Conservation (phyloP, 495 filamentous ascomycete species). For the Podospora pseudocomata region DNA sequence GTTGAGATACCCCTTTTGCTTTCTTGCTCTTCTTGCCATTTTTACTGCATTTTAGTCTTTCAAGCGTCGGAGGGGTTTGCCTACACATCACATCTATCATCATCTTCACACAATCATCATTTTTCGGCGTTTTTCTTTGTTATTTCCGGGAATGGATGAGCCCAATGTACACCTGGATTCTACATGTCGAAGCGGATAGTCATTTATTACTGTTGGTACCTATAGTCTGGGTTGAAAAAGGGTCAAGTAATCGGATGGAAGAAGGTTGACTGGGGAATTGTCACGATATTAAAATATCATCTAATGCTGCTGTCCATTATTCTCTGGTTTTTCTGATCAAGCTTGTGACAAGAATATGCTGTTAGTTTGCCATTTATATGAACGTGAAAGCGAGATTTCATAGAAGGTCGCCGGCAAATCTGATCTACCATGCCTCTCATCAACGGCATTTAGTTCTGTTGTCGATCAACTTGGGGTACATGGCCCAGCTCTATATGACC, state of each 20-base stretch:
- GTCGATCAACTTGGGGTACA: not conserved
- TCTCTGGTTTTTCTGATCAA: too few relatives aligned
- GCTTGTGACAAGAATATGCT: too few relatives aligned
- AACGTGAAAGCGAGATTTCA: too few relatives aligned
- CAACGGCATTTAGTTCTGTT: not conserved
- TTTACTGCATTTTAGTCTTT: not conserved
- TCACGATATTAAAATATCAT: not conserved
- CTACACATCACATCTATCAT: not conserved
- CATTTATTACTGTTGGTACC: not conserved
- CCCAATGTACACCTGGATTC: not conserved
- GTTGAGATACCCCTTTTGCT: conserved; percentile 12
- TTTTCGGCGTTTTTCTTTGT: not conserved
- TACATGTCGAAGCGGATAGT: not conserved
- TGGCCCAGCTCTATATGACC: not conserved
- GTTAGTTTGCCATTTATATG: too few relatives aligned
- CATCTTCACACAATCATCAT: not conserved
- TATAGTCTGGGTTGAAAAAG: not conserved
- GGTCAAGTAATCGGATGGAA: not conserved
- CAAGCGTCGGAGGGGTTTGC: not conserved
- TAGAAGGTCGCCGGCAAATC: too few relatives aligned
- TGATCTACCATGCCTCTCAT: not conserved
- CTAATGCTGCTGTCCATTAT: too few relatives aligned
- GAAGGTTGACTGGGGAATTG: not conserved
- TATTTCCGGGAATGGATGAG: not conserved
- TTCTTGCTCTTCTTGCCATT: conserved; percentile 2